These are phyloP conservation scores for Botryotinia calthae DNA, from an alignment of 2,329 filamentous ascomycete species.

Conservation along the genomic window DNA sequence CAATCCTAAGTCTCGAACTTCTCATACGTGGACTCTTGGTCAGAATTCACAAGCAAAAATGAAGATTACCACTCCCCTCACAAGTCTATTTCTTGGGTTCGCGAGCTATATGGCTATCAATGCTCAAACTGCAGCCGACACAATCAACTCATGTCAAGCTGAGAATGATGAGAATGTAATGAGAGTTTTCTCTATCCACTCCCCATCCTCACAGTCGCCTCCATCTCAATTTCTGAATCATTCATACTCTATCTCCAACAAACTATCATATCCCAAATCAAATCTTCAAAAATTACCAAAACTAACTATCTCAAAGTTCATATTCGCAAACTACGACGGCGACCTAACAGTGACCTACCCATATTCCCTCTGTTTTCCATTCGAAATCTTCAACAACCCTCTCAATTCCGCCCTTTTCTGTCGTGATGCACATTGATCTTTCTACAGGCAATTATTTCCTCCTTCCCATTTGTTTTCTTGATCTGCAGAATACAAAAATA, in stretches of 20 bases:
- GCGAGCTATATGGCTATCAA: background rate
- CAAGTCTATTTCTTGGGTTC: background rate
- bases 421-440: background rate
- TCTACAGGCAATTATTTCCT: background rate
- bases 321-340: background rate
- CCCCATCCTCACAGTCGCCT: too few relatives aligned
- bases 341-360: background rate
- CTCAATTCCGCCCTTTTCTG: background rate
- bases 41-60: background rate
- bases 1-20: background rate
- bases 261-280: background rate
- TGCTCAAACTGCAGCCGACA: background rate
- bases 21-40: accelerated
- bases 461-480: accelerated
- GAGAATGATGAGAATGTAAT: background rate
- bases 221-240: background rate
- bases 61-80: background rate
- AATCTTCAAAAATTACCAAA: too few relatives aligned
- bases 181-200: accelerated
- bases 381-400: background rate
- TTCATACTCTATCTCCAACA: background rate
- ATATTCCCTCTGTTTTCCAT: background rate
- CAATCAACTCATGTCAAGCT: background rate
- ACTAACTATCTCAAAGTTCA: background rate
- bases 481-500: background rate